A percentile compares a stretch with the other conserved stretches of the same genome.
Evolutionary conservation across 257 asterid genomes (phyloP).

Genomic region (Forsythia viridissima): DNA sequence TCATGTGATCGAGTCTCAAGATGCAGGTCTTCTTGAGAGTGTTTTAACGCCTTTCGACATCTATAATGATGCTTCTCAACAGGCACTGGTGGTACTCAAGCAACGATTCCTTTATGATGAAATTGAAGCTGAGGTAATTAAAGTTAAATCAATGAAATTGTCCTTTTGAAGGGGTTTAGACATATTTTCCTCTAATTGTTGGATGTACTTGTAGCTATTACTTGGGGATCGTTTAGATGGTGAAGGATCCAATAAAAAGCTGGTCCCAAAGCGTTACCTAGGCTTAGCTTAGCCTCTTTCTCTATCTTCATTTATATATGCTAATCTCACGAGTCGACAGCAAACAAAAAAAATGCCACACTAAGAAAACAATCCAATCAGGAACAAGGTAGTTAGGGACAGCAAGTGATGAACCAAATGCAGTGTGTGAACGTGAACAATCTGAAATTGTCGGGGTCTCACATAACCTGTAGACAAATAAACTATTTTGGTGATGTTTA

Average conservation of each 20-base stretch:
- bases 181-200: neutral
- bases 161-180: constrained; percentile 8
- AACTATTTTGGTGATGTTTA: constrained; percentile 12
- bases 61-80: constrained; percentile 98
- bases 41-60: constrained; percentile 92
- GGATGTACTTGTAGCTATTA: constrained; percentile 12
- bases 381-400: neutral
- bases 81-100: constrained; percentile 86
- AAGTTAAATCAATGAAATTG: constrained; percentile 5
- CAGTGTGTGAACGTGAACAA: neutral
- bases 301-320: neutral
- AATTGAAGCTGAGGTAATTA: constrained; percentile 97
- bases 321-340: neutral
- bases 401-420: neutral
- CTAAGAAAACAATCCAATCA: neutral
- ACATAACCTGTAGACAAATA: neutral
- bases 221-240: constrained; percentile 1
- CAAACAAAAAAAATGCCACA: neutral
- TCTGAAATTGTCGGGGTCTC: neutral
- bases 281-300: neutral
- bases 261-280: neutral
- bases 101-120: constrained; percentile 98
- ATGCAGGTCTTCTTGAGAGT: constrained; percentile 84
- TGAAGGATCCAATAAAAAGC: constrained; percentile 3
- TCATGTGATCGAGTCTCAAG: constrained; percentile 78